Conservation (phyloP, 2,329 filamentous ascomycete genomes). For the Epichloe glyceriae region DNA sequence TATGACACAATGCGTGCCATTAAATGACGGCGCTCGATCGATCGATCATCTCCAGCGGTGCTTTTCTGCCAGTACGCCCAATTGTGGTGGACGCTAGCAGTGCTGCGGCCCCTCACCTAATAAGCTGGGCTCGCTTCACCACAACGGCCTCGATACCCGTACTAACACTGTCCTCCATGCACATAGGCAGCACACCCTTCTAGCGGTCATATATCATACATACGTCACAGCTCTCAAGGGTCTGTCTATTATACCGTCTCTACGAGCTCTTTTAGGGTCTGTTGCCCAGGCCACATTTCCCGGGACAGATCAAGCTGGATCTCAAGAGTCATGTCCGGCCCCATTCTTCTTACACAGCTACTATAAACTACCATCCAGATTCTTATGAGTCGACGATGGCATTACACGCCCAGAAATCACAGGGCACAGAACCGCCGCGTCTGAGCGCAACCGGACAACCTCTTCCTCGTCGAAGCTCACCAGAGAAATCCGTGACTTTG, state of each 20-base stretch:
- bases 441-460: conserved; percentile 23
- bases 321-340: background rate
- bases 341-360: background rate
- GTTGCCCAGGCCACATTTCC: background rate
- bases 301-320: background rate
- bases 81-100: background rate
- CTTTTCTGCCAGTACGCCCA: background rate
- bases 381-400: conserved; percentile 18
- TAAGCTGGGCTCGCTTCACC: background rate
- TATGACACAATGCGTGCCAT: background rate
- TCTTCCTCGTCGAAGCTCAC: conserved; percentile 30
- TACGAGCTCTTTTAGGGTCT: background rate
- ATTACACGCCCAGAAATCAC: conserved; percentile 12
- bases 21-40: background rate
- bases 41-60: background rate
- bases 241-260: background rate
- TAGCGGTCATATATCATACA: background rate
- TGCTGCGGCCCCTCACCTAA: background rate
- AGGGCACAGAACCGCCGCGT: conserved; percentile 14
- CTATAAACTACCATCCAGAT: background rate
- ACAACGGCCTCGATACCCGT: background rate
- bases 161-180: background rate
- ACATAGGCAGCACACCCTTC: background rate
- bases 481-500: conserved; percentile 34
- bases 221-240: conserved; percentile 2